phyloP scores from a whole-genome alignment of 106 monocot species.

The Cymbidium sinense region DNA sequence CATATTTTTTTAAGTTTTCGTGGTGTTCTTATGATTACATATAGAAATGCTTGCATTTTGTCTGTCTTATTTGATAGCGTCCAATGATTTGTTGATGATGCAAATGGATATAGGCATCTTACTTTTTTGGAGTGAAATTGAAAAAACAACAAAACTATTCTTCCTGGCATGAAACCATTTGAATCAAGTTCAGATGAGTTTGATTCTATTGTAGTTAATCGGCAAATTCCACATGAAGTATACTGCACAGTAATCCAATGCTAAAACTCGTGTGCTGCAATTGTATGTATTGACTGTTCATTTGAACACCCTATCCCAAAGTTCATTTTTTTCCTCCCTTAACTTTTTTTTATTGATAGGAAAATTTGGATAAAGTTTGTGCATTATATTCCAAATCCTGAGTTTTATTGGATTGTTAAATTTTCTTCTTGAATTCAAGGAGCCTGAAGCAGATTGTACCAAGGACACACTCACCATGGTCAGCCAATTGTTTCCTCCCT shows the following conservation, averaged over 20 bases:
- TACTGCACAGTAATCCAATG: constrained; percentile 39
- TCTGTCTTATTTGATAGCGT: constrained; percentile 28
- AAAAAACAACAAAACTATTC: constrained; percentile 40
- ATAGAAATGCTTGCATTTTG: not conserved
- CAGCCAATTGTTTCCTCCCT: too few species aligned
- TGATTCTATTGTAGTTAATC: constrained; percentile 55
- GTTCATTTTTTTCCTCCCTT: constrained; percentile 9
- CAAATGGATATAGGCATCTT: constrained; percentile 33
- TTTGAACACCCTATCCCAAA: constrained; percentile 15
- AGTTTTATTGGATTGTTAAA: constrained; percentile 1
- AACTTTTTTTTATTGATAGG: not conserved
- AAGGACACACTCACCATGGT: constrained; percentile 45
- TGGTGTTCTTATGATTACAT: too few species aligned
- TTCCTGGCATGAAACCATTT: constrained; percentile 26
- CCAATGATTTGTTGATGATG: constrained; percentile 25
- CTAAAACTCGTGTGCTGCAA: constrained; percentile 40
- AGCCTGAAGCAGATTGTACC: constrained; percentile 5
- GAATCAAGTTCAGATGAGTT: constrained; percentile 30
- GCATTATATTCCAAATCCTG: too few species aligned
- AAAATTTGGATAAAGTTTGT: not conserved
- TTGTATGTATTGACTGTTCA: constrained; percentile 32
- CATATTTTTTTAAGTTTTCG: too few species aligned
- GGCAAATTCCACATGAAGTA: constrained; percentile 31
- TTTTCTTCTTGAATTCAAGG: constrained; percentile 20
- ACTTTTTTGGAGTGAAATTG: constrained; percentile 53